Percentiles rank a stretch among this genome's conserved stretches.
These are phyloP conservation scores for Lipomyces spencermartinsiae DNA, from an alignment of 805 yeast genomes.

Conservation along the genomic window DNA sequence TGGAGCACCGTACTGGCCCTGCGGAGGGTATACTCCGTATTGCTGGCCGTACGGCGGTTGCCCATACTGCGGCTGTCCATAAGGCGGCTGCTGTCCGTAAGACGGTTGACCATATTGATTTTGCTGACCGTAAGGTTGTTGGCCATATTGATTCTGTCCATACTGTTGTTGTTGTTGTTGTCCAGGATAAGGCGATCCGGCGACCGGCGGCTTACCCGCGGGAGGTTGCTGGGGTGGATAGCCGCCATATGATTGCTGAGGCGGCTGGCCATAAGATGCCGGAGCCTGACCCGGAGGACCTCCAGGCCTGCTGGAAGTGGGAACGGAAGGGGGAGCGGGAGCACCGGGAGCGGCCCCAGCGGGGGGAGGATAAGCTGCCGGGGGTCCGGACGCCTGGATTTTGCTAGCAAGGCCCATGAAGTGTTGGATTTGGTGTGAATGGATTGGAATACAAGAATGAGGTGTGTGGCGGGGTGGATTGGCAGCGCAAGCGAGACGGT, in stretches of 20 bases:
- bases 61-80: constrained; percentile 17
- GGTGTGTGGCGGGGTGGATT: too few species aligned
- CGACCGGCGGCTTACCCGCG: neutral
- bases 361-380: neutral
- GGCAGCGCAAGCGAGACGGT: too few species aligned
- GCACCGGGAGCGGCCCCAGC: neutral
- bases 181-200: constrained; percentile 3
- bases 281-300: constrained; percentile 13
- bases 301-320: neutral
- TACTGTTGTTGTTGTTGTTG: constrained; percentile 14
- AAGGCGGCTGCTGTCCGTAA: constrained; percentile 17
- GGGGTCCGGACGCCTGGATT: neutral
- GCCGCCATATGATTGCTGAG: neutral
- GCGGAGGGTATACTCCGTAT: constrained; percentile 21
- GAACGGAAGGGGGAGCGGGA: neutral
- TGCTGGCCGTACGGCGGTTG: constrained; percentile 15
- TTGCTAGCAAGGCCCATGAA: neutral
- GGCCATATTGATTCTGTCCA: constrained; percentile 29
- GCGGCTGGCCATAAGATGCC: neutral
- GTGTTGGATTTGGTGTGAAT: neutral
- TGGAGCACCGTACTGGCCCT: constrained; percentile 18
- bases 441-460: too few species aligned
- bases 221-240: neutral
- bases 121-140: constrained; percentile 9
- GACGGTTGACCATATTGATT: constrained; percentile 25